These are phyloP conservation scores for Cocos nucifera DNA, from an alignment of 176 grass and related monocot genomes.

Conservation along the genomic window DNA sequence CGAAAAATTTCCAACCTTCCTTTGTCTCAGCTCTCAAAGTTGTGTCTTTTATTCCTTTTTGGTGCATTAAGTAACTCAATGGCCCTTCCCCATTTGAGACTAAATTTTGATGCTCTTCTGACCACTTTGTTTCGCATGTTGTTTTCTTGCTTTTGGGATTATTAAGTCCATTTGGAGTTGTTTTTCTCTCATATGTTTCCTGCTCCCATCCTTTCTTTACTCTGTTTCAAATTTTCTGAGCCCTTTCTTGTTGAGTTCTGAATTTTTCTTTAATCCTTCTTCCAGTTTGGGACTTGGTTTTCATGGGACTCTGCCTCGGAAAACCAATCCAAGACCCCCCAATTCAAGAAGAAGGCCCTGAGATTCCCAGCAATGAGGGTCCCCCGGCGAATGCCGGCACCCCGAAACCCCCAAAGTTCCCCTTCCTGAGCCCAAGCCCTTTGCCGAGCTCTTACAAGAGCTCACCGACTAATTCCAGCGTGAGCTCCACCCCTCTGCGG, in stretches of 20 bases:
- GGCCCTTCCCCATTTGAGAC: not conserved
- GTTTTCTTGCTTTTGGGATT: too few species aligned
- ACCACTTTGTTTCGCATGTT: too few species aligned
- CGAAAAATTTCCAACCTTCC: conserved; percentile 1
- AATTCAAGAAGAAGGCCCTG: conserved; percentile 34
- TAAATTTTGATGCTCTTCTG: not conserved
- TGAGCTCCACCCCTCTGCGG: conserved; percentile 62
- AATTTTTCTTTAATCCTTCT: not conserved
- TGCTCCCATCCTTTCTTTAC: too few species aligned
- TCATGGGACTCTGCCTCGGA: conserved; percentile 91
- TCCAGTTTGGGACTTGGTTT: not conserved
- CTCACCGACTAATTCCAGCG: conserved; percentile 91
- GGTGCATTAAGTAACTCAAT: not conserved
- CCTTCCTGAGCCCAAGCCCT: conserved; percentile 59
- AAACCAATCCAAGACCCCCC: conserved; percentile 54
- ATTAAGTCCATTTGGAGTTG: not conserved
- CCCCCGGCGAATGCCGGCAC: conserved; percentile 40
- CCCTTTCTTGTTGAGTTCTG: not conserved
- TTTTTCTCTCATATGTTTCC: too few species aligned
- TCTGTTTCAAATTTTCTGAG: not conserved
- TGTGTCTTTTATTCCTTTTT: not conserved
- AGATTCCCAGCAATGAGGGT: conserved; percentile 20
- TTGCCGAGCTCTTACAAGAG: conserved; percentile 84
- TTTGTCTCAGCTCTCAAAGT: not conserved
- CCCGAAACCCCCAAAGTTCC: conserved; percentile 80